Conservation (phyloP, 106 monocot species). For the Platanthera guangdongensis region DNA sequence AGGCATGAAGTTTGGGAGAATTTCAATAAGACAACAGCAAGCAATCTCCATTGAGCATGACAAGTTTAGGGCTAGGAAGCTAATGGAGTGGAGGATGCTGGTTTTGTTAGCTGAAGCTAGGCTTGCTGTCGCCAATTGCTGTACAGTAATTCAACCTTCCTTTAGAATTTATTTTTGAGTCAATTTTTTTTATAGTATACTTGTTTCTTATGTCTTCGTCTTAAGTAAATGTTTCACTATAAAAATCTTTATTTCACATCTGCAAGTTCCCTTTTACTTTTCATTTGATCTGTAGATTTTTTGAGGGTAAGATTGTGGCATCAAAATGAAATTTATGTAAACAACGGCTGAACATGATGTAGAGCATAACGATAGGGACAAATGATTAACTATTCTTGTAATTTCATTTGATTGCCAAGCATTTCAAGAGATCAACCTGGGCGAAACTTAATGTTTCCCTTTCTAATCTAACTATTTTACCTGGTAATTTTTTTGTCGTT, state of each 20-base stretch:
- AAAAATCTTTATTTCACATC: not conserved
- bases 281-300: not conserved
- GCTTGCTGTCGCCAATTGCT: not conserved
- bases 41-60: not conserved
- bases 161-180: not conserved
- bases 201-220: not conserved
- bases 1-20: not conserved
- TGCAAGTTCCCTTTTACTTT: not conserved
- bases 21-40: not conserved
- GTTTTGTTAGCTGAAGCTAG: not conserved
- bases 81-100: not conserved
- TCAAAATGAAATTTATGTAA: not conserved
- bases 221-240: not conserved
- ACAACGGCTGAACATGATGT: not conserved
- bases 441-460: not conserved
- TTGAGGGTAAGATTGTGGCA: not conserved
- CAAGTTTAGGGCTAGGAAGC: not conserved
- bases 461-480: not conserved
- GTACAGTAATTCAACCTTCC: not conserved
- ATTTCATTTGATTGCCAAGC: not conserved
- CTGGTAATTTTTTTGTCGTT: not conserved
- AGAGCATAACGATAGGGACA: not conserved
- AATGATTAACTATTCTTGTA: not conserved
- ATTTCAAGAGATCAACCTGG: not conserved
- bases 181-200: not conserved